Conservation (phyloP, 2,329 filamentous ascomycete genomes). For the Botryosphaeria dothidea region DNA sequence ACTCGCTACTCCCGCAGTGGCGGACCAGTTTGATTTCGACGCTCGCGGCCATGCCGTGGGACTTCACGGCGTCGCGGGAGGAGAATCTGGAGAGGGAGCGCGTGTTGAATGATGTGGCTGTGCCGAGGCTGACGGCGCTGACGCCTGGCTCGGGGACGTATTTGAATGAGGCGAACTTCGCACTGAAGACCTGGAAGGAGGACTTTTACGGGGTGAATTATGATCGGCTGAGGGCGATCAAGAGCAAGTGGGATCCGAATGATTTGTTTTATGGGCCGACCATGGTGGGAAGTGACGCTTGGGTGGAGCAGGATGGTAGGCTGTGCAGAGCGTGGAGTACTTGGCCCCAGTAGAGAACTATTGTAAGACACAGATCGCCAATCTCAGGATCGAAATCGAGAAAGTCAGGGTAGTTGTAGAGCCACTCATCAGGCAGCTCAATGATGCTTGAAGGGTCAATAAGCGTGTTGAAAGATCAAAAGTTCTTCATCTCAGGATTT, state of each 20-base stretch:
- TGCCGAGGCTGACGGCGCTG: slow-evolving; percentile 21
- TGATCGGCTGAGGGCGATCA: slow-evolving; percentile 24
- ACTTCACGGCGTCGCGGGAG: background rate
- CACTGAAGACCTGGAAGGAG: background rate
- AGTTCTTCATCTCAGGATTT: too few relatives aligned
- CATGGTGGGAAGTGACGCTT: slow-evolving; percentile 29
- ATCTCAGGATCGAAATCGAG: too few relatives aligned
- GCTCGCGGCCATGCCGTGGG: background rate
- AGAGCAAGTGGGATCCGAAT: slow-evolving; percentile 28
- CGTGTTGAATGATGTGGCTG: background rate
- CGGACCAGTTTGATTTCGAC: background rate
- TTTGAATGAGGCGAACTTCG: slow-evolving; percentile 10
- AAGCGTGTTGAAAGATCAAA: too few relatives aligned
- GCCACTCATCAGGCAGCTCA: too few relatives aligned
- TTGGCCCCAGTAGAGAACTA: too few relatives aligned
- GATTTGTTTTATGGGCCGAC: slow-evolving; percentile 26
- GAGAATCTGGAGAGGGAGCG: background rate
- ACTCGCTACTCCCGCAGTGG: slow-evolving; percentile 2
- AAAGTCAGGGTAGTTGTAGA: too few relatives aligned
- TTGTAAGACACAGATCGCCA: too few relatives aligned
- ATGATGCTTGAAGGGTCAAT: too few relatives aligned
- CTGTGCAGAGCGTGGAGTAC: too few relatives aligned
- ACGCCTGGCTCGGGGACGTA: slow-evolving; percentile 34
- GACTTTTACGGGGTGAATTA: slow-evolving; percentile 25
- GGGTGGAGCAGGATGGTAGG: slow-evolving; percentile 24